Conservation (phyloP, 2,329 filamentous ascomycete genomes). For the Herpomyces periplanetae region DNA sequence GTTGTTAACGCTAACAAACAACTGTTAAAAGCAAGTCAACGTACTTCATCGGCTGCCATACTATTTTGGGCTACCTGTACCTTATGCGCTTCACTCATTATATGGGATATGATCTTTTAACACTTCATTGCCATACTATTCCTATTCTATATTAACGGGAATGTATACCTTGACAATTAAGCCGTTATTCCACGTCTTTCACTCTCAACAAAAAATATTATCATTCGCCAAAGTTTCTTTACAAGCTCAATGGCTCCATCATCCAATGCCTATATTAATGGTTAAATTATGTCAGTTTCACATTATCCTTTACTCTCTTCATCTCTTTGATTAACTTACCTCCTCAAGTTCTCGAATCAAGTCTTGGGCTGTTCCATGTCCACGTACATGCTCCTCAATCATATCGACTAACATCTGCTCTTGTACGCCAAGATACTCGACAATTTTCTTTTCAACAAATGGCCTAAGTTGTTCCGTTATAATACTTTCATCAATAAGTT, state of each 20-base stretch:
- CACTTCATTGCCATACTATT: not conserved
- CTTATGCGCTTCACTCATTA: constrained; percentile 27
- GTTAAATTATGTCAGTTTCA: constrained; percentile 6
- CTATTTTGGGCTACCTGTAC: constrained; percentile 46
- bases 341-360: constrained; percentile 51
- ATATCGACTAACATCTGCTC: constrained; percentile 81
- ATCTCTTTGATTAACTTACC: constrained; percentile 13
- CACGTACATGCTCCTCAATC: constrained; percentile 48
- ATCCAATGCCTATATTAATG: constrained; percentile 25
- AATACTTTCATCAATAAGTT: constrained; percentile 40
- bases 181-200: constrained; percentile 55
- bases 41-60: constrained; percentile 28
- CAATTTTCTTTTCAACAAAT: constrained; percentile 91
- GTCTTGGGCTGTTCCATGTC: constrained; percentile 30
- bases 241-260: constrained; percentile 79
- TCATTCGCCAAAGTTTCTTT: constrained; percentile 90
- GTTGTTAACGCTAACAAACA: constrained; percentile 63
- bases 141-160: too few species aligned
- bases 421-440: constrained; percentile 80
- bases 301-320: too few species aligned
- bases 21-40: constrained; percentile 38
- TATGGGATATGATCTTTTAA: constrained; percentile 31
- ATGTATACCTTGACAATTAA: too few species aligned
- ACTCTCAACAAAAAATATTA: constrained; percentile 84
- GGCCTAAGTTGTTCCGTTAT: constrained; percentile 56